phyloP scores from a whole-genome alignment of 768 basidiomycete species.

The Tulasnella sp. region DNA sequence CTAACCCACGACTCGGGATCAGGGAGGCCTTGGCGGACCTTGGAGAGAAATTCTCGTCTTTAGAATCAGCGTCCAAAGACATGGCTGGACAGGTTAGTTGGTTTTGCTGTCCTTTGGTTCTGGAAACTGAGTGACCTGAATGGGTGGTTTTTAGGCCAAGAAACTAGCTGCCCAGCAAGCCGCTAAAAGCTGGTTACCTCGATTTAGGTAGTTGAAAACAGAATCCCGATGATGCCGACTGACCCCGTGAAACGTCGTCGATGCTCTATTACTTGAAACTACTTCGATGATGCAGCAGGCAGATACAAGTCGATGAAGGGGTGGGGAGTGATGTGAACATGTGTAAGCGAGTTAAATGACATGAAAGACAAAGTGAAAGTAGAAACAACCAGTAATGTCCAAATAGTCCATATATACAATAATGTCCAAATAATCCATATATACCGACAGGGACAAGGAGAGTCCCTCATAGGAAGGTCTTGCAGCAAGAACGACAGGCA shows the following conservation, averaged over 20 bases:
- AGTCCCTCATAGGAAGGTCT: not conserved
- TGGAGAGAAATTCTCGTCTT: constrained; percentile 20
- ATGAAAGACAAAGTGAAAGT: no score
- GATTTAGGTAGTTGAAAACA: not conserved
- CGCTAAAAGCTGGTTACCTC: constrained; percentile 15
- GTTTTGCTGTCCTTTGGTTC: not conserved
- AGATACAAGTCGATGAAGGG: no score
- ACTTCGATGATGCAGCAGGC: not conserved
- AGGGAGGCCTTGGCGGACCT: constrained; percentile 23
- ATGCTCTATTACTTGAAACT: not conserved
- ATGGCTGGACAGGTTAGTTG: constrained; percentile 22
- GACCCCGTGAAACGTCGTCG: not conserved
- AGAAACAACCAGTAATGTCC: not conserved
- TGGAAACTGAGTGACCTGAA: not conserved
- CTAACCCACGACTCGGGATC: not conserved
- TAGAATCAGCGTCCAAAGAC: constrained; percentile 23
- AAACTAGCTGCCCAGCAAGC: constrained; percentile 10
- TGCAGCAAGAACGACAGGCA: not conserved
- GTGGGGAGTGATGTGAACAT: no score
- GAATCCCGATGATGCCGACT: not conserved
- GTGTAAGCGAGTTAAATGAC: not conserved
- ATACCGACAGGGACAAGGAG: no score
- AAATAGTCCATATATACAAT: not conserved
- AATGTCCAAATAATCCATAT: no score
- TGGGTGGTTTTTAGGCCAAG: constrained; percentile 15